Percentiles rank a stretch among this genome's conserved stretches.
Evolutionary conservation across 2,329 filamentous ascomycete genomes (phyloP).

Genomic region (Botryotinia convoluta): DNA sequence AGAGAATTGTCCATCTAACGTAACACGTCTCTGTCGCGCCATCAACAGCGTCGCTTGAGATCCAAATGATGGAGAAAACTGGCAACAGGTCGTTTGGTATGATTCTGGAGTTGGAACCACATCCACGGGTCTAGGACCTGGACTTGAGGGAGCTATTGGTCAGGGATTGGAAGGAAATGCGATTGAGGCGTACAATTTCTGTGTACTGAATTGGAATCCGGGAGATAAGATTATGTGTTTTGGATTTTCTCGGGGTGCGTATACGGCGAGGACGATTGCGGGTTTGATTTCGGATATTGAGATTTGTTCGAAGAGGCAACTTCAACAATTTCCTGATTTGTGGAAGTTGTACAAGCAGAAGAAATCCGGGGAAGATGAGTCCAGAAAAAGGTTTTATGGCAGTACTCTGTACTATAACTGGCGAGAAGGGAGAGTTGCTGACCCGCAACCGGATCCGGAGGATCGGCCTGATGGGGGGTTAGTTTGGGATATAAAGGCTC

Average conservation of each 20-base stretch:
- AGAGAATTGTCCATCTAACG: conserved; percentile 6
- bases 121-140: background rate
- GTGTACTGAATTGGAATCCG: conserved; percentile 32
- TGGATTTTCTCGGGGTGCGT: conserved; percentile 43
- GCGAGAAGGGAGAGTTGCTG: background rate
- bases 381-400: background rate
- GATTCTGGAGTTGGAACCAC: conserved; percentile 20
- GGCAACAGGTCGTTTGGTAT: conserved; percentile 19
- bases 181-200: conserved; percentile 41
- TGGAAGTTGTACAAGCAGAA: background rate
- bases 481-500: background rate
- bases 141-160: conserved; percentile 8
- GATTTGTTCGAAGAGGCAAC: background rate
- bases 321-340: background rate
- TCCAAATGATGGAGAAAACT: background rate
- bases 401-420: background rate
- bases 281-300: conserved; percentile 27
- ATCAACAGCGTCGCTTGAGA: conserved; percentile 1
- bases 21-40: conserved; percentile 9
- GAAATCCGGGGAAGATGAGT: background rate
- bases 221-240: conserved; percentile 23
- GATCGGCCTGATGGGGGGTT: background rate
- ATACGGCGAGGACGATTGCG: conserved; percentile 39
- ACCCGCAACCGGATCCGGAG: background rate
- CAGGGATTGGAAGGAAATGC: conserved; percentile 21